Percentiles rank a stretch among this genome's conserved stretches.
Conservation (phyloP, 2,329 filamentous ascomycete genomes). For the Tolypocladium nubicola region DNA sequence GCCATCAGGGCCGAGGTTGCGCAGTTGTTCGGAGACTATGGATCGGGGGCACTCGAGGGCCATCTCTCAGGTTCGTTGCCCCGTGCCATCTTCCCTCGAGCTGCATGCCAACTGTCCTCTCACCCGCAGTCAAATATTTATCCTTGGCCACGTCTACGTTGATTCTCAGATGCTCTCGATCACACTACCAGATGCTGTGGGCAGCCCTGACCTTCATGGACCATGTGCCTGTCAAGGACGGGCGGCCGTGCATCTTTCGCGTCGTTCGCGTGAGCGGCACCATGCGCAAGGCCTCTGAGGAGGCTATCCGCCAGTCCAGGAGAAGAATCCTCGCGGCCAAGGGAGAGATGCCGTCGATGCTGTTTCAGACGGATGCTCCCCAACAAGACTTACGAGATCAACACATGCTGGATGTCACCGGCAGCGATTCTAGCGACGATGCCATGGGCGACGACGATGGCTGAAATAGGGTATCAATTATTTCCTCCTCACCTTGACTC, state of each 20-base stretch:
- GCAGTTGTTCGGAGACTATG: constrained; percentile 80
- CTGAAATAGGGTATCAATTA: constrained; percentile 39
- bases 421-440: constrained; percentile 30
- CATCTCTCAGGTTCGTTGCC: constrained; percentile 51
- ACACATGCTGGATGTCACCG: constrained; percentile 30
- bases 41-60: constrained; percentile 61
- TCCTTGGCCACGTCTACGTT: constrained; percentile 89
- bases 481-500: constrained; percentile 61
- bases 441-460: constrained; percentile 32
- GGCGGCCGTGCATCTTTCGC: constrained; percentile 63
- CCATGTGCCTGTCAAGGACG: constrained; percentile 48
- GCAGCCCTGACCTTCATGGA: constrained; percentile 75
- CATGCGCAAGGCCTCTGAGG: constrained; percentile 83
- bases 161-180: constrained; percentile 74
- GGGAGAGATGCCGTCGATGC: constrained; percentile 19
- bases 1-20: constrained; percentile 61
- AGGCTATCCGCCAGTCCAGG: constrained; percentile 71
- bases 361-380: constrained; percentile 6
- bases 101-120: background rate
- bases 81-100: background rate
- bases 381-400: constrained; percentile 9
- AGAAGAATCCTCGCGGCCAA: constrained; percentile 58
- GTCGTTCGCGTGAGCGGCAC: constrained; percentile 87
- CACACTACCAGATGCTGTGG: constrained; percentile 83
- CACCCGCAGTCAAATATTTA: constrained; percentile 70